Base-by-base conservation (phyloP, 202 grass and related monocot species). In the Setaria italica region DNA sequence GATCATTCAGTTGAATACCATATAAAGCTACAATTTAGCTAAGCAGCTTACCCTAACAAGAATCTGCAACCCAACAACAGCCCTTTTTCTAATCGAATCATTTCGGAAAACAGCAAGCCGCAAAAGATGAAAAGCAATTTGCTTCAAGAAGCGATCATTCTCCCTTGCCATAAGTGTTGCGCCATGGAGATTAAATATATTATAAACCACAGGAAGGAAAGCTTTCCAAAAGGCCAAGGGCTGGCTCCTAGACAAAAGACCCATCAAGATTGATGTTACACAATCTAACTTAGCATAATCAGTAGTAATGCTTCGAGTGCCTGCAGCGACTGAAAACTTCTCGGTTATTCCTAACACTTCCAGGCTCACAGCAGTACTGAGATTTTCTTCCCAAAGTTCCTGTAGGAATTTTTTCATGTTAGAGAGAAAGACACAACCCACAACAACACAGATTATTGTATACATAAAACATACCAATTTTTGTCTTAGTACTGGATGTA, bases 81-180 rank as follows among this genome's bases (percentile, higher is more conserved):
- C 93, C 78, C 92, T 87, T 92, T 83, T 92, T 64, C 97, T 89
- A 75, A 99, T 89, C 11, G 91, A 96, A 80, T 96, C 92, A 78
- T 99, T 99, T 76, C 87, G 90, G 79, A 99, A 99, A 89, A 96
- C 93, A 80, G 91, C 97, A 82, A 99, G 93, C 9, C 93, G 88
- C 80, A 99, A 56, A 75, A 99, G 90, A 89, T 99, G 97, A 90
- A 99, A 99, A 65, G 97, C 91, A 82, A 96, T 91, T 92, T 99
- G 93, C 85, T 99, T 99, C 86, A 99, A 92, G 77, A 99, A 99
- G 67, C 97, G 97, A 45, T 99, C 97, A 85, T 99, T 99, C 82
- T 99, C 97, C 85, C 97, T 96, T 88, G 92, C 88, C 97, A 96
- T 94, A 35, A 99, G 82, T 72, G 85, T 94, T 53, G 93, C 90